Conservation (phyloP, 2,329 filamentous ascomycete species). For the Thielaviopsis ethacetica region DNA sequence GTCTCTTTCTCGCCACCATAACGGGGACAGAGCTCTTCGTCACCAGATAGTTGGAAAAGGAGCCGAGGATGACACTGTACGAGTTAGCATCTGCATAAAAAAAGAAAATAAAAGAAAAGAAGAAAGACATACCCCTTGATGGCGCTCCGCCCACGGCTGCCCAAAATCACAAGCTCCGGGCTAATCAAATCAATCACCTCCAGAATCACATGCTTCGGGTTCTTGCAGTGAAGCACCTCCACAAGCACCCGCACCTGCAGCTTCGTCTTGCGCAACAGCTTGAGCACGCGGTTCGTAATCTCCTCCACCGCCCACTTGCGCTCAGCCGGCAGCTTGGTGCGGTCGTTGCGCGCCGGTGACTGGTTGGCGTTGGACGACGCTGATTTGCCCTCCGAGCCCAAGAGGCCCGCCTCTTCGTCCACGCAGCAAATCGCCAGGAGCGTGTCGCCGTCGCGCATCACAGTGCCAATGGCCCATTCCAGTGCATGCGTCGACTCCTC, state of each 20-base stretch:
- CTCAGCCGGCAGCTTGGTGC: slow-evolving; percentile 55
- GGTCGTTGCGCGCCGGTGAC: slow-evolving; percentile 21
- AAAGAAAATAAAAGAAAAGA: not conserved
- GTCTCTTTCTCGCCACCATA: slow-evolving; percentile 87
- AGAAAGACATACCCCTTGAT: slow-evolving; percentile 62
- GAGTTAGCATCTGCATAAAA: slow-evolving; percentile 18
- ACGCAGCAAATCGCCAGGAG: slow-evolving; percentile 86
- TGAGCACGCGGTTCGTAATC: slow-evolving; percentile 73
- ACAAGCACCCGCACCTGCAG: slow-evolving; percentile 87
- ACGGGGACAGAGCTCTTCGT: slow-evolving; percentile 94
- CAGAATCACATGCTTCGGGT: slow-evolving; percentile 85
- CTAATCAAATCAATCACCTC: slow-evolving; percentile 91
- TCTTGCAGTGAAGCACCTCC: slow-evolving; percentile 97
- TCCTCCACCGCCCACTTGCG: slow-evolving; percentile 64
- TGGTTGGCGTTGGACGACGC: slow-evolving; percentile 10
- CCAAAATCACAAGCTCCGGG: slow-evolving; percentile 84
- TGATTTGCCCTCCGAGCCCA: slow-evolving; percentile 12
- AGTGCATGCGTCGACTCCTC: slow-evolving; percentile 88
- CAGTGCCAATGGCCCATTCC: slow-evolving; percentile 94
- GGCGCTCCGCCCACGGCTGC: slow-evolving; percentile 77
- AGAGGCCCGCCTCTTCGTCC: slow-evolving; percentile 65
- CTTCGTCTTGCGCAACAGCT: slow-evolving; percentile 73
- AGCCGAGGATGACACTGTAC: slow-evolving; percentile 72
- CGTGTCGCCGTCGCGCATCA: slow-evolving; percentile 85
- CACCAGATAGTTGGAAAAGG: slow-evolving; percentile 93